Conservation (phyloP, 2,329 filamentous ascomycete genomes). For the Fusarium albidum region DNA sequence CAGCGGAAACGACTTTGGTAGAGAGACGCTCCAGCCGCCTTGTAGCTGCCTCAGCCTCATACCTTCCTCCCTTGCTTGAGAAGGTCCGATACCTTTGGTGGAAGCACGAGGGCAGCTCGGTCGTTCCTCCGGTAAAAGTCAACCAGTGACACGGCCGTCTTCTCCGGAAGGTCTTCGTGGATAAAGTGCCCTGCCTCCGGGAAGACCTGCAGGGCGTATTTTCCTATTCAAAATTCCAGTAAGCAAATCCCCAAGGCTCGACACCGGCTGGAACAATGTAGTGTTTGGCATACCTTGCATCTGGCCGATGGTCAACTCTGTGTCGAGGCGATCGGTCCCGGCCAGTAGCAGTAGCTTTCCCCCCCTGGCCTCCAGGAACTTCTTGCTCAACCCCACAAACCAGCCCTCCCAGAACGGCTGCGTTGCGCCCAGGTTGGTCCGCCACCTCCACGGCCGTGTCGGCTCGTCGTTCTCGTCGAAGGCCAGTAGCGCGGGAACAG, state of each 20-base stretch:
- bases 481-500: conserved; percentile 81
- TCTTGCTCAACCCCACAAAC: conserved; percentile 87
- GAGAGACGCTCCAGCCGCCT: neutral
- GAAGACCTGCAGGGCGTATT: conserved; percentile 95
- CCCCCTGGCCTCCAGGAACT: conserved; percentile 82
- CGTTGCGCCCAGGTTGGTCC: conserved; percentile 83
- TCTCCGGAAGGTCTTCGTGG: conserved; percentile 92
- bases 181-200: conserved; percentile 96
- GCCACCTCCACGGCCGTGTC: conserved; percentile 76
- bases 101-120: conserved; percentile 81
- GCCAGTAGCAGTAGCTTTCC: conserved; percentile 88
- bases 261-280: neutral
- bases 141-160: conserved; percentile 82
- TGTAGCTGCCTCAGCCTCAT: conserved; percentile 38
- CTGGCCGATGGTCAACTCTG: conserved; percentile 92
- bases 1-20: neutral
- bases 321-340: conserved; percentile 89
- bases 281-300: conserved; percentile 79
- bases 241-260: conserved; percentile 9
- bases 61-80: conserved; percentile 69
- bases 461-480: conserved; percentile 51
- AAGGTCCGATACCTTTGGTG: conserved; percentile 88
- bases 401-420: conserved; percentile 94
- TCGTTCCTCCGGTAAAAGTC: conserved; percentile 96
- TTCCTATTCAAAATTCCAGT: conserved; percentile 62